Evolutionary conservation across 441 rosid genomes (phyloP), one percentile per base, ranked within the genome.

Genomic region (Melastoma candidum): DNA sequence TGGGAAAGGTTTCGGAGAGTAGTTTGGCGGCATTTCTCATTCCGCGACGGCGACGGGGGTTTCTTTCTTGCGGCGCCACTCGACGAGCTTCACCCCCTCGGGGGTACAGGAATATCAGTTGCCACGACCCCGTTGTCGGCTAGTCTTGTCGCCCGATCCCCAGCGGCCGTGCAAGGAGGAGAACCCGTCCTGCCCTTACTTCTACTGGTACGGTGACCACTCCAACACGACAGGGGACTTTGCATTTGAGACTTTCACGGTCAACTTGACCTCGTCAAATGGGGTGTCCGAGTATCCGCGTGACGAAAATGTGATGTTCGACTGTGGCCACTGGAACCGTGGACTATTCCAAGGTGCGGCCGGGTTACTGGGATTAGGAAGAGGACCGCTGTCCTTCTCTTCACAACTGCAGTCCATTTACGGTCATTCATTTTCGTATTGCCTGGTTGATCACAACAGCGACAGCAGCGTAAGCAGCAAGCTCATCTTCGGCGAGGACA

Each of bases 141-240:
- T 90, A 59, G 92, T 90, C 61, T 72, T 90, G 25, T 67, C 95
- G 0, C 95, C 89, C 3, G 85, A 90, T 12, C 79, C 81, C 44
- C 71, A 82, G 32, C 71, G 13, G 71, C 83, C 89, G 3, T 87
- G 97, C 58, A 72, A 67, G 45, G 62, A 77, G 11, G 73, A 75
- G 53, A 78, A 71, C 50, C 92, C 84, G 59, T 61, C 81, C 2
- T 90, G 97, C 13, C 95, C 95, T 54, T 87, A 90, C 11, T 90
- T 61, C 64, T 90, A 90, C 46, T 87, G 87, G 92, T 90, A 90
- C 13, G 96, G 96, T 1, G 97, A 90, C 54, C 84, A 83, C 50
- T 90, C 97, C 2, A 86, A 90, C 50, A 84, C 96, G 0, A 90
- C 97, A 0, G 97, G 97, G n/a, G 97, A 87, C 72, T 80, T 90